Evolutionary conservation across 768 basidiomycete species (phyloP), one percentile per base, ranked within the genome.

Genomic region (Trametes punicea): DNA sequence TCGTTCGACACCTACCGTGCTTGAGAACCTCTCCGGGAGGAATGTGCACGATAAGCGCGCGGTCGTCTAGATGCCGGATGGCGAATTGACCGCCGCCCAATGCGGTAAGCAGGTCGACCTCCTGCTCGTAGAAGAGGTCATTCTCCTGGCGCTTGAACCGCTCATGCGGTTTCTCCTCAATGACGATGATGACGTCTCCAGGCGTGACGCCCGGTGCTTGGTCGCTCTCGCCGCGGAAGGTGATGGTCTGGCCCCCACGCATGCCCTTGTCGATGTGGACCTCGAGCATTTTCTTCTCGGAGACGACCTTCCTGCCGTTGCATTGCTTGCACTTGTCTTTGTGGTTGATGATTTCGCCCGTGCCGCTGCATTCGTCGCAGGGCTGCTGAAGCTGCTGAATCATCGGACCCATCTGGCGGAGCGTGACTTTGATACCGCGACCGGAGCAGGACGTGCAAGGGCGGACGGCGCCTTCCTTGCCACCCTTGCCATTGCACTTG

Each of bases 351-450:
- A 94, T 79, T 73, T 99, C 96, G 62, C 97, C 97, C n/a, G 85
- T 82, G 15, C 92, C 97, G 47, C 79, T 82, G 71, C 97, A 99
- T 15, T 98, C 97, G 69, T 88, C 85, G 76, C 97, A 99, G 41
- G 85, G 80, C 51, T 93, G 90, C 70, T 98, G 97, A 64, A 98
- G 91, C 74, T 99, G 96, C 73, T 99, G 97, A 65, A 99, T 92
- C 97, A 99, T 99, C 4, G 97, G 97, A 25, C 97, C 97, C 84
- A 99, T 90, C 72, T 98, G 97, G 59, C 97, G 90, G 59, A 98
- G 75, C 48, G 88, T 92, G 67, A 98, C 73, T 70, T 87, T 90
- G 77, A 95, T 75, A 65, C 97, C 97, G 62, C 93, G 91, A 54
- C 97, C 97, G 66, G 75, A 80, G 76, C 97, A 99, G 13, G 76